These are phyloP conservation scores for Xylariales sp. DNA, from an alignment of 2,329 filamentous ascomycete species.

Conservation along the genomic window DNA sequence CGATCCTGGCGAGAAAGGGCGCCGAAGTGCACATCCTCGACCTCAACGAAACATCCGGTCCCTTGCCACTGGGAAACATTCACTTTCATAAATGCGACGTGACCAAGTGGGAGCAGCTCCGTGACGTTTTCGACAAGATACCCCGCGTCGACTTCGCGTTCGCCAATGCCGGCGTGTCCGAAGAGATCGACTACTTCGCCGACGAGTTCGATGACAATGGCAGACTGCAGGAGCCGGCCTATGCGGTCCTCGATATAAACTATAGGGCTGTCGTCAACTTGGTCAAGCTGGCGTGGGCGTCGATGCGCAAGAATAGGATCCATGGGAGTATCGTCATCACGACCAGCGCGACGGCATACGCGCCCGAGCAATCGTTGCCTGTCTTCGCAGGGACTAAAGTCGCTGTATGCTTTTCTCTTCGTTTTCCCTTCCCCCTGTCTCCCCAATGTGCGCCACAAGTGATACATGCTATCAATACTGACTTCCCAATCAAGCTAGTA, in stretches of 20 bases:
- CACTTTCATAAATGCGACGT: constrained; percentile 45
- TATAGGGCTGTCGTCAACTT: constrained; percentile 49
- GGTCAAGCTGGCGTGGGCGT: constrained; percentile 49
- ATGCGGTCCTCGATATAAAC: constrained; percentile 52
- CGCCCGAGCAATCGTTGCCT: constrained; percentile 52
- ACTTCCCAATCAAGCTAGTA: constrained; percentile 38
- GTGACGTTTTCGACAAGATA: constrained; percentile 39
- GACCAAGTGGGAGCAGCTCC: constrained; percentile 44
- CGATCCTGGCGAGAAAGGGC: constrained; percentile 19
- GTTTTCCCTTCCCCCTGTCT: neutral
- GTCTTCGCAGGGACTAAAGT: constrained; percentile 44
- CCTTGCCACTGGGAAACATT: neutral
- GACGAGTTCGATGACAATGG: constrained; percentile 48
- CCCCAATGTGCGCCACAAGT: too few relatives aligned
- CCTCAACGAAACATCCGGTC: neutral
- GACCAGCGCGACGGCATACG: constrained; percentile 52
- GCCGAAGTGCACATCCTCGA: constrained; percentile 31
- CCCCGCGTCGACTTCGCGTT: constrained; percentile 48
- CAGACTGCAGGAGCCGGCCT: constrained; percentile 44
- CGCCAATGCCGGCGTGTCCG: constrained; percentile 51
- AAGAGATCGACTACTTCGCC: constrained; percentile 49
- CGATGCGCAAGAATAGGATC: constrained; percentile 42
- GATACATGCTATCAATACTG: neutral
- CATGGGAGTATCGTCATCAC: constrained; percentile 55
- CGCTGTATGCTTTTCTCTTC: constrained; percentile 7